Conservation (phyloP, 495 filamentous ascomycete species). For the Penicillium salamii region DNA sequence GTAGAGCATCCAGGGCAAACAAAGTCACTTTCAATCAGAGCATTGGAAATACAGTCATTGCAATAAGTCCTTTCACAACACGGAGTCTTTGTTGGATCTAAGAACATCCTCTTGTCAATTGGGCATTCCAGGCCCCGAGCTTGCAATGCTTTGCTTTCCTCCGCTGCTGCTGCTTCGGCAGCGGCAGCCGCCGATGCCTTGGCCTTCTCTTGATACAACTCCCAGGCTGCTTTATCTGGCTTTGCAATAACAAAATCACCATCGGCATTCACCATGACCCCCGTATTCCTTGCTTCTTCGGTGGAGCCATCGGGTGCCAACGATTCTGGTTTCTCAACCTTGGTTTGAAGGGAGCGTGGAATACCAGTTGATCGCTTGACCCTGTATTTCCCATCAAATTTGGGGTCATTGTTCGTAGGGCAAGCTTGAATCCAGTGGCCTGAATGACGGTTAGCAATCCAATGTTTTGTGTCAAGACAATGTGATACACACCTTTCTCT, state of each 20-base stretch:
- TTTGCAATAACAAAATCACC: constrained; percentile 95
- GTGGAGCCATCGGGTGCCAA: constrained; percentile 68
- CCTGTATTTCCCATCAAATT: constrained; percentile 83
- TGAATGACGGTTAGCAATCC: constrained; percentile 16
- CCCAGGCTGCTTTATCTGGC: constrained; percentile 92
- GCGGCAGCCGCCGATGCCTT: constrained; percentile 79
- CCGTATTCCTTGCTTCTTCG: constrained; percentile 75
- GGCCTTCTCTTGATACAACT: constrained; percentile 88
- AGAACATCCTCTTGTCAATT: constrained; percentile 93
- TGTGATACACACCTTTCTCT: constrained; percentile 65
- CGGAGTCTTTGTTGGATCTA: constrained; percentile 96
- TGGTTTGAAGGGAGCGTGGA: constrained; percentile 87
- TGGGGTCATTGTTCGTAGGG: constrained; percentile 95
- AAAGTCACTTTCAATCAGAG: constrained; percentile 96
- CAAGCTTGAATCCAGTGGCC: constrained; percentile 97
- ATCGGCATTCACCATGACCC: constrained; percentile 95
- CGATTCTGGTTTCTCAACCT: constrained; percentile 82
- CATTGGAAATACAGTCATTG: constrained; percentile 97
- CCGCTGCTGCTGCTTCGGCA: constrained; percentile 63
- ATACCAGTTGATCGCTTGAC: constrained; percentile 97
- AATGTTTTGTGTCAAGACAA: neutral
- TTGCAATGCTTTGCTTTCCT: constrained; percentile 76
- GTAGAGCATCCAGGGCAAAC: constrained; percentile 86
- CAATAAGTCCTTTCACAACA: constrained; percentile 98
- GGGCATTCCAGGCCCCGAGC: constrained; percentile 86